phyloP scores from a whole-genome alignment of 805 yeast species.

The Monosporozyma solicola region DNA sequence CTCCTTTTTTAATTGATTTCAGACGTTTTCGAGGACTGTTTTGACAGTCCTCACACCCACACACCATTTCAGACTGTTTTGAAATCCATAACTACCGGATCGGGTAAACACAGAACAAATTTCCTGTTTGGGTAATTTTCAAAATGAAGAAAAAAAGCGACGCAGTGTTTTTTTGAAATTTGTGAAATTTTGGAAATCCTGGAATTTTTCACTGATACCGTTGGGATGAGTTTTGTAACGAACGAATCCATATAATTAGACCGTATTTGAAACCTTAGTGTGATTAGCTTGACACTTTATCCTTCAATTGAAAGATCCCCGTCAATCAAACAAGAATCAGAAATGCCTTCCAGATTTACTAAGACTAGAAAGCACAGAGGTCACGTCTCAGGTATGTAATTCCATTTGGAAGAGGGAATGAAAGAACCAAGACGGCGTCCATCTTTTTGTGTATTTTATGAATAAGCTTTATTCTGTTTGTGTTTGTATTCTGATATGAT shows the following conservation, averaged over 20 bases:
- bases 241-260: not conserved
- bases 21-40: not conserved
- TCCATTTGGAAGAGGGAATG: slow-evolving; percentile 34
- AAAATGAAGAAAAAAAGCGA: not conserved
- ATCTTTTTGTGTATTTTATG: not conserved
- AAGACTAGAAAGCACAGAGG: slow-evolving; percentile 99
- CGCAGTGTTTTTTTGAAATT: not conserved
- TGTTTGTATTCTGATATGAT: not conserved
- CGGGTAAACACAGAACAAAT: not conserved
- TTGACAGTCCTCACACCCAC: not conserved
- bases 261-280: not conserved
- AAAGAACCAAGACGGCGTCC: slow-evolving; percentile 33
- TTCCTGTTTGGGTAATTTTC: not conserved
- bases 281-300: not conserved
- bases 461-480: slow-evolving; percentile 10
- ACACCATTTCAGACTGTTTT: not conserved
- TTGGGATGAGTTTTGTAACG: not conserved
- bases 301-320: slow-evolving; percentile 1
- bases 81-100: not conserved
- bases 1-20: not conserved
- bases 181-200: not conserved
- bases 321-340: slow-evolving; percentile 16
- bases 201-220: not conserved
- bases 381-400: slow-evolving; percentile 93
- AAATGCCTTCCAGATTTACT: slow-evolving; percentile 98